Percentiles rank a stretch among this genome's conserved stretches.
phyloP scores from a whole-genome alignment of 345 rosid genomes.

The Pistacia atlantica region DNA sequence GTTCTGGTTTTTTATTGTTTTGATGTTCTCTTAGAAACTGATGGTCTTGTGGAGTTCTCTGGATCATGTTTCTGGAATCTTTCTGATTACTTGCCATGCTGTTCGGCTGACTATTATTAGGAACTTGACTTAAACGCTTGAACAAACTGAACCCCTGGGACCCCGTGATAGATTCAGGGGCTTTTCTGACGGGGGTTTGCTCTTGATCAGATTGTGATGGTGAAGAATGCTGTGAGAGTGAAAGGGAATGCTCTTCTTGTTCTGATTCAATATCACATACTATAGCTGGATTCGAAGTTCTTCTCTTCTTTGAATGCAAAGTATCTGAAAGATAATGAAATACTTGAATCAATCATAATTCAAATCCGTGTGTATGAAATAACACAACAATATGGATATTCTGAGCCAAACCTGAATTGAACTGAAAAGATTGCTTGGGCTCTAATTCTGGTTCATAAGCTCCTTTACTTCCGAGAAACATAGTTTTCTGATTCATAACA shows the following conservation, averaged over 20 bases:
- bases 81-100: slow-evolving; percentile 25
- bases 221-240: slow-evolving; percentile 67
- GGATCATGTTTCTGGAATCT: slow-evolving; percentile 26
- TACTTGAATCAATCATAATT: background rate
- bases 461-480: slow-evolving; percentile 18
- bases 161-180: slow-evolving; percentile 23
- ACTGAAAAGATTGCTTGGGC: slow-evolving; percentile 28
- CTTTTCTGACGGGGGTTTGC: slow-evolving; percentile 38
- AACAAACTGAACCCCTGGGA: slow-evolving; percentile 43
- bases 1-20: slow-evolving; percentile 26
- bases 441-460: slow-evolving; percentile 32
- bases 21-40: slow-evolving; percentile 28
- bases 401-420: slow-evolving; percentile 40
- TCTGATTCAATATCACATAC: slow-evolving; percentile 56
- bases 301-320: slow-evolving; percentile 44
- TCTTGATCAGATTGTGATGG: slow-evolving; percentile 78
- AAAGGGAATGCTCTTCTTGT: slow-evolving; percentile 72
- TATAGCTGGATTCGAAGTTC: slow-evolving; percentile 26
- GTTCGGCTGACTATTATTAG: slow-evolving; percentile 28
- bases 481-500: slow-evolving; percentile 31
- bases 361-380: background rate
- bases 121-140: slow-evolving; percentile 37
- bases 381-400: background rate
- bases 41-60: slow-evolving; percentile 24
- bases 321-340: slow-evolving; percentile 33